phyloP scores from a whole-genome alignment of 1,284 basidiomycete species.

The Tilletia walkeri region DNA sequence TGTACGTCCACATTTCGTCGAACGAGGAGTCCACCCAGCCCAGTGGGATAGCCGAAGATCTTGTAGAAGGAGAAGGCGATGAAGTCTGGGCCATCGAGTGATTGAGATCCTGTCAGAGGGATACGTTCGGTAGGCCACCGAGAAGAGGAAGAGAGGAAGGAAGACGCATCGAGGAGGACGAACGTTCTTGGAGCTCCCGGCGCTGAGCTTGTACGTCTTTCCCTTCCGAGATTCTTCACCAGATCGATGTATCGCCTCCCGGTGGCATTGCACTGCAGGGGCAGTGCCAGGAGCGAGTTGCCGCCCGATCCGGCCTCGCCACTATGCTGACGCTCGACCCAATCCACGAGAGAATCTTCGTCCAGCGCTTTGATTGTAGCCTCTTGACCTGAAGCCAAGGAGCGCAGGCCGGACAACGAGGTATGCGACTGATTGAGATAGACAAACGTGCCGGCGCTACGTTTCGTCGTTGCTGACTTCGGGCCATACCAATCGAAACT shows the following conservation, averaged over 20 bases:
- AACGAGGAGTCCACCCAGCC: slow-evolving; percentile 39
- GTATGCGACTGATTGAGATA: slow-evolving; percentile 37
- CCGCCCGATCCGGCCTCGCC: not conserved
- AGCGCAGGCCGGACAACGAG: slow-evolving; percentile 37
- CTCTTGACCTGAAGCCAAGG: slow-evolving; percentile 25
- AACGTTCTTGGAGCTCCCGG: not conserved
- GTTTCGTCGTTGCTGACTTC: not conserved
- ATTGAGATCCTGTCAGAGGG: not conserved
- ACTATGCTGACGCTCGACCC: not conserved
- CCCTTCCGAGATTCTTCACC: slow-evolving; percentile 17
- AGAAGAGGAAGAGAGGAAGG: slow-evolving; percentile 37
- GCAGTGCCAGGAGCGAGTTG: slow-evolving; percentile 27
- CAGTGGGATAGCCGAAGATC: slow-evolving; percentile 43
- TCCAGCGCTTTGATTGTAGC: slow-evolving; percentile 10
- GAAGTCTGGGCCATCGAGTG: slow-evolving; percentile 28
- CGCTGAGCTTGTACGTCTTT: slow-evolving; percentile 14
- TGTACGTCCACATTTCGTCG: slow-evolving; percentile 21
- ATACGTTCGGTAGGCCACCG: slow-evolving; percentile 24
- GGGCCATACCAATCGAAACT: slow-evolving; percentile 28
- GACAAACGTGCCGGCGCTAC: slow-evolving; percentile 22
- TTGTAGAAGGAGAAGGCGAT: slow-evolving; percentile 45
- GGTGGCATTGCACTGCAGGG: slow-evolving; percentile 43
- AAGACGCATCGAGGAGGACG: slow-evolving; percentile 38
- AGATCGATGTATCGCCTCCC: slow-evolving; percentile 31
- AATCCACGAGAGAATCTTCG: not conserved